Conservation (phyloP, 208 protist species). For the Acanthamoeba castellanii region DNA sequence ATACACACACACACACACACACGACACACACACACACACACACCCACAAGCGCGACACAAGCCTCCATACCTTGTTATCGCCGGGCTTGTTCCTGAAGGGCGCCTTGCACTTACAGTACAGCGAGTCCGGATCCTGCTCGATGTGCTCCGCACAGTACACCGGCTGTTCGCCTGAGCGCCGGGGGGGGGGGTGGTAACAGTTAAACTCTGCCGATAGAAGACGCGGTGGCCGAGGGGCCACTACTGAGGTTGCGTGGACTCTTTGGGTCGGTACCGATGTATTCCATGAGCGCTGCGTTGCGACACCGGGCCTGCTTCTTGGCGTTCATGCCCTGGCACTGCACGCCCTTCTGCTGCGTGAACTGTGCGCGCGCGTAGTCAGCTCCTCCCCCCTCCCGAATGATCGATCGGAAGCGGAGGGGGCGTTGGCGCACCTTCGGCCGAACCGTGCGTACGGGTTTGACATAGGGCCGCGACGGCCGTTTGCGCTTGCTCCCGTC, state of each 20-base stretch:
- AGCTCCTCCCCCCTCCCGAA: too few species aligned
- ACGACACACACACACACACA: too few species aligned
- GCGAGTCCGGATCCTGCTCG: slow-evolving; percentile 29
- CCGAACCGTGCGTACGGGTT: slow-evolving; percentile 16
- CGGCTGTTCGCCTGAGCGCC: slow-evolving; percentile 9
- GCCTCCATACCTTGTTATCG: background rate
- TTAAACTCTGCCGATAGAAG: background rate
- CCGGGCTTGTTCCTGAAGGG: background rate
- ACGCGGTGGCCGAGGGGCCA: background rate
- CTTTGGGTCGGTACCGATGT: too few species aligned
- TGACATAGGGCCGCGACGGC: slow-evolving; percentile 28
- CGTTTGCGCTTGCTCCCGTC: slow-evolving; percentile 32
- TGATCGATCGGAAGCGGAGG: background rate
- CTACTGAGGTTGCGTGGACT: too few species aligned
- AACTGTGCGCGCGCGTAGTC: slow-evolving; percentile 5
- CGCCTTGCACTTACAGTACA: slow-evolving; percentile 41
- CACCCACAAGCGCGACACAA: too few species aligned
- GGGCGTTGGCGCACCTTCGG: background rate
- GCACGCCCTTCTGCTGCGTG: slow-evolving; percentile 13
- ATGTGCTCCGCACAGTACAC: slow-evolving; percentile 66
- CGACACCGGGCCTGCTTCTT: slow-evolving; percentile 37
- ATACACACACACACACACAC: too few species aligned
- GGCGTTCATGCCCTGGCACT: slow-evolving; percentile 28
- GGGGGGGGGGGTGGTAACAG: background rate
- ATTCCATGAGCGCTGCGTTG: slow-evolving; percentile 65